phyloP scores from a whole-genome alignment of 495 filamentous ascomycete genomes.

The Xylaria acuta region DNA sequence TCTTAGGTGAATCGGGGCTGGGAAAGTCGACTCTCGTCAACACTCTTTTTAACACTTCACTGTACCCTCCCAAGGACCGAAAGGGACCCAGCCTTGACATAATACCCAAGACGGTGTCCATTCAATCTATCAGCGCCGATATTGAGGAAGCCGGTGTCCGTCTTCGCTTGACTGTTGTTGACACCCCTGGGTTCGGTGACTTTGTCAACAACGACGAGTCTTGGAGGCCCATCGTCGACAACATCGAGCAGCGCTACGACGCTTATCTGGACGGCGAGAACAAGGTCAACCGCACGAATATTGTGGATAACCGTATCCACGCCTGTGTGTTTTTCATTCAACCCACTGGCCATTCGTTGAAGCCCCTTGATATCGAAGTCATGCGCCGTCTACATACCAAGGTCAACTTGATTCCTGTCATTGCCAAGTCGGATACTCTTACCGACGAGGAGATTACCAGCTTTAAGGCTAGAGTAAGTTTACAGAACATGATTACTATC shows the following conservation, averaged over 20 bases:
- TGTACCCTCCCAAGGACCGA: constrained; percentile 98
- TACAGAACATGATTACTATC: neutral
- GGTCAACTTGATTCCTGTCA: constrained; percentile 99
- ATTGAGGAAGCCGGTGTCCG: constrained; percentile 99
- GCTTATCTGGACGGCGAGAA: constrained; percentile 98
- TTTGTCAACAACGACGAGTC: constrained; percentile 99
- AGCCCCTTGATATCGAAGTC: constrained; percentile 98
- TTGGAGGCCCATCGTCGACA: constrained; percentile 97
- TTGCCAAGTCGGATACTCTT: constrained; percentile 96
- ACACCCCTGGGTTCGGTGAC: constrained; percentile 97
- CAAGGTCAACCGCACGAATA: constrained; percentile 99
- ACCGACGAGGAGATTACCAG: constrained; percentile 93
- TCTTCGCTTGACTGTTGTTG: constrained; percentile 94
- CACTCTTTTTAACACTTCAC: constrained; percentile 98
- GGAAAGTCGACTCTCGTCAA: constrained; percentile 99
- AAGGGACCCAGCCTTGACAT: constrained; percentile 96
- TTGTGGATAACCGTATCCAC: constrained; percentile 97
- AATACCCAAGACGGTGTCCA: constrained; percentile 97
- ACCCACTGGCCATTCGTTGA: constrained; percentile 97
- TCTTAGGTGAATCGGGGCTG: constrained; percentile 92
- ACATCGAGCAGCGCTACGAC: constrained; percentile 98
- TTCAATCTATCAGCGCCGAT: constrained; percentile 97
- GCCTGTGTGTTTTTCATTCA: constrained; percentile 99
- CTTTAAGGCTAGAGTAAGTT: constrained; percentile 92
- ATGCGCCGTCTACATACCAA: constrained; percentile 99